Percentiles rank a stretch among this genome's conserved stretches.
Evolutionary conservation across 768 basidiomycete genomes (phyloP).

Genomic region (Neoboletus subvelutipes): DNA sequence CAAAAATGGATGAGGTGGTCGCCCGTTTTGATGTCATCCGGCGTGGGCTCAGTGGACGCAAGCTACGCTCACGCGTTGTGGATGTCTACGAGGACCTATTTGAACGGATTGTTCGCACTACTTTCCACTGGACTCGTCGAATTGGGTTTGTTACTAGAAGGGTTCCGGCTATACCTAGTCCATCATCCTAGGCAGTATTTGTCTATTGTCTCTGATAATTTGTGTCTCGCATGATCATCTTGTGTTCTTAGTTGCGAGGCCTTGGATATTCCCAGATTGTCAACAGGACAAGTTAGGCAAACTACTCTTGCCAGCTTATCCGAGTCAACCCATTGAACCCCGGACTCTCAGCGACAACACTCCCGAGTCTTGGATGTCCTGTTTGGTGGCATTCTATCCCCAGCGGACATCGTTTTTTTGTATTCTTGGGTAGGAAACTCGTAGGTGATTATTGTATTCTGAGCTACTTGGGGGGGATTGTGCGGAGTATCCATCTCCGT

Average conservation of each 20-base stretch:
- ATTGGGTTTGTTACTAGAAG: slow-evolving; percentile 11
- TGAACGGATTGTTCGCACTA: slow-evolving; percentile 2
- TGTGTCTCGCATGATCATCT: not conserved
- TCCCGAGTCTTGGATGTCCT: too few species aligned
- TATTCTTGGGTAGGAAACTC: not conserved
- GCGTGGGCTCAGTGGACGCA: slow-evolving; percentile 6
- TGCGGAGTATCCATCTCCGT: too few species aligned
- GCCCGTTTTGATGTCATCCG: slow-evolving; percentile 16
- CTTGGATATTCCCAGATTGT: too few species aligned
- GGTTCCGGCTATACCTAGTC: slow-evolving; percentile 14
- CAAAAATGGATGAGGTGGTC: slow-evolving; percentile 23
- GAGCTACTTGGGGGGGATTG: too few species aligned
- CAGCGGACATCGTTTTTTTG: too few species aligned
- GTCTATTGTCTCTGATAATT: not conserved
- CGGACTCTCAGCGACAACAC: too few species aligned
- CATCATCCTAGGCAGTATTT: not conserved
- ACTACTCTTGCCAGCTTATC: too few species aligned
- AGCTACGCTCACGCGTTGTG: slow-evolving; percentile 31
- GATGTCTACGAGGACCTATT: slow-evolving; percentile 15
- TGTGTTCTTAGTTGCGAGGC: not conserved
- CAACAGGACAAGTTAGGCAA: too few species aligned
- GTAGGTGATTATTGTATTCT: too few species aligned
- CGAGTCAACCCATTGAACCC: too few species aligned
- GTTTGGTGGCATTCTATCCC: too few species aligned
- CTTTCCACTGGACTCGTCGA: slow-evolving; percentile 27